These are phyloP conservation scores for Chytriomyces sp. DNA, from an alignment of 192 early-diverging fungal genomes.

Conservation along the genomic window DNA sequence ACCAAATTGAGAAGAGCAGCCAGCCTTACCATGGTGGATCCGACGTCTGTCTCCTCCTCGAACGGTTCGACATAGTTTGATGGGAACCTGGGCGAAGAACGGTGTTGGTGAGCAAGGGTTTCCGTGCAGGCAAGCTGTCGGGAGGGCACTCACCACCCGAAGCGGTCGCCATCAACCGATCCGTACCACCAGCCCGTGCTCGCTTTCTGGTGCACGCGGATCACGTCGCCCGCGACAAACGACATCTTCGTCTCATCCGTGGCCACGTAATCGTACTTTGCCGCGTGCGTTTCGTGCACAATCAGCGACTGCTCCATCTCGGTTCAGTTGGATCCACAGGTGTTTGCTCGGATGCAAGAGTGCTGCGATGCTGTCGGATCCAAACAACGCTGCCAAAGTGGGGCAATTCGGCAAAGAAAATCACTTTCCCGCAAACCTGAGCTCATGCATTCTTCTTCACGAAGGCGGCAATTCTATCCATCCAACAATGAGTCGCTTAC, in stretches of 20 bases:
- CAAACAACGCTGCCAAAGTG: too few relatives aligned
- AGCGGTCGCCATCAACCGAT: slow-evolving; percentile 61
- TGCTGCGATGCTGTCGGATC: too few relatives aligned
- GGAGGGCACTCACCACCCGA: slow-evolving; percentile 60
- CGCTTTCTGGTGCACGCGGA: slow-evolving; percentile 87
- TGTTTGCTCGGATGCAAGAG: too few relatives aligned
- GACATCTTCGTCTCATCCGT: slow-evolving; percentile 75
- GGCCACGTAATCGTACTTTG: slow-evolving; percentile 82
- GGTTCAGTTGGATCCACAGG: too few relatives aligned
- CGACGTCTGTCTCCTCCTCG: slow-evolving; percentile 12
- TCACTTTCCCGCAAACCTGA: too few relatives aligned
- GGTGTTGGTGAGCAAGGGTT: background rate
- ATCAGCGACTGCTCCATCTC: too few relatives aligned
- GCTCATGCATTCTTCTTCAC: too few relatives aligned
- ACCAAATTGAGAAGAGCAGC: background rate
- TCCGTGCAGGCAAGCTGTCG: background rate
- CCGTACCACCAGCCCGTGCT: slow-evolving; percentile 99
- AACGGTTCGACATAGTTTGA: slow-evolving; percentile 78
- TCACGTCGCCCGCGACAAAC: slow-evolving; percentile 83
- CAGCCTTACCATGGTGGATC: background rate
- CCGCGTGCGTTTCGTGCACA: slow-evolving; percentile 31
- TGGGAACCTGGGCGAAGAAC: slow-evolving; percentile 65
- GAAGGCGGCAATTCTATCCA: too few relatives aligned
- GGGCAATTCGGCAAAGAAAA: too few relatives aligned
- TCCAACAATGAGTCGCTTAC: too few relatives aligned